Base-by-base conservation (phyloP, 148 eudicot genomes). In the Cornus suecica region DNA sequence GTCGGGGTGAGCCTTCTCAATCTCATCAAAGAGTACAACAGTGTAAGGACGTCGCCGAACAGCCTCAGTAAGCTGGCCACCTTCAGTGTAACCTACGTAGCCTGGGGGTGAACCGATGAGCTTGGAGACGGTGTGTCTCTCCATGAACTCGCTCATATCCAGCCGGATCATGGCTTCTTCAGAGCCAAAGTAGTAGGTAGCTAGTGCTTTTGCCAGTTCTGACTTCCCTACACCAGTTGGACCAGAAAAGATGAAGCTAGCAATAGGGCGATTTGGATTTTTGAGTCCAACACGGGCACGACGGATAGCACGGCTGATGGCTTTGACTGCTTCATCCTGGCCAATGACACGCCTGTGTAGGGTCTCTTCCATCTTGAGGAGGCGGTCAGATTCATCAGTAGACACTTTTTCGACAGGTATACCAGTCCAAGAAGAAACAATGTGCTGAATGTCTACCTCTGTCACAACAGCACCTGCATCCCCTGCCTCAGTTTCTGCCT, bases 211-310 rank as follows among this genome's bases (percentile, higher is more conserved):
- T 2, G 90, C 90, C 24, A 89, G 85, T 63, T 89, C 90, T 0
- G 92, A 81, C 65, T 89, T 89, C 18, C 92, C 92, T 8, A 89
- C 90, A 18, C 88, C 88, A 2, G 88, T 85, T 0, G 92, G 88
- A 8, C 90, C 88, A 2, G 84, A 73, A 74, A 89, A 89, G 58
- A 89, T 73, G 74, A 86, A 86, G 76, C 89, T 82, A 23, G 89
- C 92, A 28, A 86, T 86, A 3, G 92, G 92, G 18, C 86, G 72
- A 73, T 78, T 78, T 0, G 85, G 81, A 65, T 81, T 80, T 45
- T 84, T 81, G 23, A 89, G 84, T 8, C 92, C 90, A 18, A 83
- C 92, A 3, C 85, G 82, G 42, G 92, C 86, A 28, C 88, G 81
- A 27, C 87, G 82, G 20, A 89, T 81, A 42, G 92, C 92, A 0